A percentile compares a stretch with the other conserved stretches of the same genome.
Evolutionary conservation across 306 rosid species (phyloP).

Genomic region (Neltuma alba): DNA sequence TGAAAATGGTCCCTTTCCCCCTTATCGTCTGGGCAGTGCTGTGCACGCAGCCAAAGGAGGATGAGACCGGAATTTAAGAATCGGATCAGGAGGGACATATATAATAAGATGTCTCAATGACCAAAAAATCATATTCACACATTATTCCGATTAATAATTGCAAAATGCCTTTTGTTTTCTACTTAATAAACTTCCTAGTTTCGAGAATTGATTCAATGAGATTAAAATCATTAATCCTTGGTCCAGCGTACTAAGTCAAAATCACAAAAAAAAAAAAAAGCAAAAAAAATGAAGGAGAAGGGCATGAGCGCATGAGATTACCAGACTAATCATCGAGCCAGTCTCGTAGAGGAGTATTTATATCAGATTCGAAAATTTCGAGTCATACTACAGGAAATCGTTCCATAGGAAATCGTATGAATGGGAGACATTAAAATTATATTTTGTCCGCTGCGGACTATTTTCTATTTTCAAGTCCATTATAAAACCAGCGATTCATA

Average conservation of each 20-base stretch:
- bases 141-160: background rate
- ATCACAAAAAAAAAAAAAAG: too few species aligned
- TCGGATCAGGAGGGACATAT: background rate
- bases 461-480: background rate
- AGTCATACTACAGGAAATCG: too few species aligned
- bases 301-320: background rate
- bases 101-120: background rate
- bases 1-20: background rate
- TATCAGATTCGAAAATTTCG: background rate
- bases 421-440: background rate
- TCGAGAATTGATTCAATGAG: background rate
- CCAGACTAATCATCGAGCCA: background rate
- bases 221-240: background rate
- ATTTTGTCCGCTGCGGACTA: background rate
- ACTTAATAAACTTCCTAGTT: background rate
- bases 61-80: constrained; percentile 1
- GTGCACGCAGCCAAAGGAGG: constrained; percentile 28
- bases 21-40: background rate
- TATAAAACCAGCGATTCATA: background rate
- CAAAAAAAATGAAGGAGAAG: background rate
- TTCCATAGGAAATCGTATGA: background rate
- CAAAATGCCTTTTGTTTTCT: background rate
- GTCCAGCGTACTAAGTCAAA: background rate
- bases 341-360: background rate
- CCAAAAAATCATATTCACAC: background rate